Evolutionary conservation across 495 filamentous ascomycete species (phyloP), one percentile per base, ranked within the genome.

Genomic region (Rostrohypoxylon terebratum): DNA sequence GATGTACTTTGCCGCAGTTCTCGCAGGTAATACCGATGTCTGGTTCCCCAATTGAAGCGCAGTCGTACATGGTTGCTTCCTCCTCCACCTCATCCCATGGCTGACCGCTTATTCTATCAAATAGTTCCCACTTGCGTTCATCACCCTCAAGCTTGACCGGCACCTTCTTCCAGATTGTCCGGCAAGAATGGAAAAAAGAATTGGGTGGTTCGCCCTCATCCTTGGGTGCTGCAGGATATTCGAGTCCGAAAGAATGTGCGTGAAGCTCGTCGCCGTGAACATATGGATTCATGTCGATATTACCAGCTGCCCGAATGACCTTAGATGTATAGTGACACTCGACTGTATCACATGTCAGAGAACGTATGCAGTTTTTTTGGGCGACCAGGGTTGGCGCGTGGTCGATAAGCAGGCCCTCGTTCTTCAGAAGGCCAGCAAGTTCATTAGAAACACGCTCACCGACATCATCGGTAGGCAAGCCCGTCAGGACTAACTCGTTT

Each of bases 111-210:
- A 76, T 72, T 20, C 82, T 78, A 68, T 82, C 79, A 51, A 86
- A 86, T 36, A 84, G 75, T 38, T 74, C 66, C 82, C 82, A 86
- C 21, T 54, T 63, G 34, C 81, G 81, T 11, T 77, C 71, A 3
- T 78, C 71, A 2, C 51, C 63, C n/a, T 81, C 75, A 20, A 79
- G 78, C 8, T 44, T 68, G 2, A 76, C 20, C 0, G 81, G 79
- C 1, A 83, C 77, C 8, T 76, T 78, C 75, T 85, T 86, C 79
- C 81, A 85, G 20, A 86, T 75, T 2, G 82, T 84, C 20, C 70
- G 71, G 2, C 80, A 79, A 8, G 76, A 67, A 33, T 77, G 75
- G 68, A 71, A 83, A 3, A 18, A 58, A 3, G 82, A 82, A 54
- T 66, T 71, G 1, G 83, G 84, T 18, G 77, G 75, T 21, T 80